These are phyloP conservation scores for Mortierella sp. DNA, from an alignment of 371 early-diverging fungal species.

Conservation along the genomic window DNA sequence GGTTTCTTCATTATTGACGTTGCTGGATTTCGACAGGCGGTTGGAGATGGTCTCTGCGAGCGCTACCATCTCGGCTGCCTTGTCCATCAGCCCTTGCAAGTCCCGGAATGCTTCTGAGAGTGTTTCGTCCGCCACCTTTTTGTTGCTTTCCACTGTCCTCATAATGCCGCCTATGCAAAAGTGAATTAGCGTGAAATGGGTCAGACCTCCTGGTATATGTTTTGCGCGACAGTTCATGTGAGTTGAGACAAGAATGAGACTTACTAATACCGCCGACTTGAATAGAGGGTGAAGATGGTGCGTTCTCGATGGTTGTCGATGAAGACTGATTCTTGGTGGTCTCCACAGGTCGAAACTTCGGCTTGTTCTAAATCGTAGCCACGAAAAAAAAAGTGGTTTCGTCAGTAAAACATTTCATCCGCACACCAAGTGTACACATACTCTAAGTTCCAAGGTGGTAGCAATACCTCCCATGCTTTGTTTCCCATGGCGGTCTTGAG, in stretches of 20 bases:
- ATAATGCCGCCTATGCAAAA: slow-evolving; percentile 76
- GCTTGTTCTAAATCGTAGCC: slow-evolving; percentile 16
- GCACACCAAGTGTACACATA: background rate
- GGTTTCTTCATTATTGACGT: slow-evolving; percentile 67
- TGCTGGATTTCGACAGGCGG: slow-evolving; percentile 82
- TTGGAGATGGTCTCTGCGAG: slow-evolving; percentile 57
- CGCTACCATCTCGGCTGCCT: slow-evolving; percentile 89
- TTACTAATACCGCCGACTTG: slow-evolving; percentile 51
- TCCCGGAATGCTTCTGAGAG: slow-evolving; percentile 89
- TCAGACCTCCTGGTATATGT: background rate
- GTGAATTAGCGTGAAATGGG: background rate
- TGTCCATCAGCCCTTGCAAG: slow-evolving; percentile 85
- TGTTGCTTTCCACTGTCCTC: slow-evolving; percentile 74
- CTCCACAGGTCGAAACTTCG: slow-evolving; percentile 19
- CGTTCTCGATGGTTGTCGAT: background rate
- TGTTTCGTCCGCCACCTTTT: slow-evolving; percentile 74
- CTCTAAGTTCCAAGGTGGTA: background rate
- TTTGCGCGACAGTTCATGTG: background rate
- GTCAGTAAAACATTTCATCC: background rate
- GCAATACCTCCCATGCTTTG: slow-evolving; percentile 76
- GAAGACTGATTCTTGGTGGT: background rate
- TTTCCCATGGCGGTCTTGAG: slow-evolving; percentile 70
- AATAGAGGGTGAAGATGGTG: slow-evolving; percentile 15
- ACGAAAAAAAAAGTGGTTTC: background rate
- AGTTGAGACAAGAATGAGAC: slow-evolving; percentile 7